A percentile compares a stretch with the other conserved stretches of the same genome.
Conservation (phyloP, 2,329 filamentous ascomycete species). For the Orbilia blumenaviensis region DNA sequence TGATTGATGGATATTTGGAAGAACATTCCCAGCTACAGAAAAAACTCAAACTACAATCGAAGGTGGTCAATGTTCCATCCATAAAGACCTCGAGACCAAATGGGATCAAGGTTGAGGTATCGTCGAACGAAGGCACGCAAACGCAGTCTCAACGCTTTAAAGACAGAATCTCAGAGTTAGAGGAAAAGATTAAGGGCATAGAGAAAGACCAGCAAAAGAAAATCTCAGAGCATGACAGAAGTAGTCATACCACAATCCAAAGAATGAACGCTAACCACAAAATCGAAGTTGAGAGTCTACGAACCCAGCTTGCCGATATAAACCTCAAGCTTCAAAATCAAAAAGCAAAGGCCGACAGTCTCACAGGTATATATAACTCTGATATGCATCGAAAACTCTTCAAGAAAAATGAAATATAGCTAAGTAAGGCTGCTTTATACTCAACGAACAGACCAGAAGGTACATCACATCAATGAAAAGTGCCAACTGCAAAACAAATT, state of each 20-base stretch:
- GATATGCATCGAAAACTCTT: too few species aligned
- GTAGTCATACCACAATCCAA: background rate
- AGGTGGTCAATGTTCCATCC: background rate
- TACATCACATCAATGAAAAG: background rate
- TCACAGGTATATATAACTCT: too few species aligned
- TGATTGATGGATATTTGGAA: slow-evolving; percentile 1
- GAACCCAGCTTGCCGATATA: background rate
- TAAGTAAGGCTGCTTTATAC: too few species aligned
- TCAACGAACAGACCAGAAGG: slow-evolving; percentile 6
- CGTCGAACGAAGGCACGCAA: background rate
- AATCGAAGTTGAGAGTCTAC: background rate
- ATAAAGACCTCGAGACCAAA: background rate
- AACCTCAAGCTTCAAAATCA: background rate
- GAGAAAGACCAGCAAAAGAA: background rate
- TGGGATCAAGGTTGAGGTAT: background rate
- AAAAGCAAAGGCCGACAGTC: slow-evolving; percentile 5
- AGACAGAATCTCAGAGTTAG: background rate
- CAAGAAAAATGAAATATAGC: too few species aligned
- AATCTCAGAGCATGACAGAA: background rate
- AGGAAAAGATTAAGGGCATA: background rate
- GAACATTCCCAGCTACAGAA: slow-evolving; percentile 12
- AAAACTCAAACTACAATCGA: background rate
- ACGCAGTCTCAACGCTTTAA: background rate
- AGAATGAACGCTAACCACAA: background rate
- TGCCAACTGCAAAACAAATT: slow-evolving; percentile 6